These are phyloP conservation scores for Cyberlindnera xylosilytica DNA, from an alignment of 805 yeast species.

Conservation along the genomic window DNA sequence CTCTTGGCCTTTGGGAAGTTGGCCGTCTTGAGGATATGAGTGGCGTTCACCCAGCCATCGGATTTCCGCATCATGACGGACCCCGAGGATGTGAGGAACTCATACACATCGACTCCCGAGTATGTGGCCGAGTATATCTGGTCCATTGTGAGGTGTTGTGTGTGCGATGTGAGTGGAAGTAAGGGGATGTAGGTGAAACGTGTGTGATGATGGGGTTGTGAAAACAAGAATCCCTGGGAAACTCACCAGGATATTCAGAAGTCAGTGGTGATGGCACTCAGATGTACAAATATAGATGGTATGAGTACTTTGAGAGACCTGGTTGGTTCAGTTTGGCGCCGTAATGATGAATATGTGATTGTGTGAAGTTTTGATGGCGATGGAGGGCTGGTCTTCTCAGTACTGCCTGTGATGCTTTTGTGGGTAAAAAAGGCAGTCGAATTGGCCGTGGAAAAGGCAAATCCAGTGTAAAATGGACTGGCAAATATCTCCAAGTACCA, in stretches of 20 bases:
- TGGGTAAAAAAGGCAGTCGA: no score
- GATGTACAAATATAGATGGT: no score
- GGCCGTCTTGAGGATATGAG: conserved; percentile 91
- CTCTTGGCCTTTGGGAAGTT: conserved; percentile 92
- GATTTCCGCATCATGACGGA: conserved; percentile 76
- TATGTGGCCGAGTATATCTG: conserved; percentile 73
- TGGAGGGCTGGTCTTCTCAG: conserved; percentile 1
- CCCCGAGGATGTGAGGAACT: conserved; percentile 61
- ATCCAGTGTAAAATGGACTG: no score
- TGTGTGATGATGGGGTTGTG: background rate
- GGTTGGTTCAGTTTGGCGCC: no score
- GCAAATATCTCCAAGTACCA: no score
- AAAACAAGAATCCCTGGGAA: background rate
- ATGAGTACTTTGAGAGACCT: no score
- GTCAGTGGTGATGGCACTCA: no score
- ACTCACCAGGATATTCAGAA: no score
- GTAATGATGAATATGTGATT: background rate
- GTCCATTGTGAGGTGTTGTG: conserved; percentile 15
- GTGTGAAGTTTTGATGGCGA: background rate
- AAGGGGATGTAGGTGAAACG: background rate
- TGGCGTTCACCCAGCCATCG: conserved; percentile 90
- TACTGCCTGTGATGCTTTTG: no score
- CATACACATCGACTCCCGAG: conserved; percentile 82
- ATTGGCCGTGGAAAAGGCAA: background rate
- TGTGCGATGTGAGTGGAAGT: background rate